Conservation (phyloP, 2,329 filamentous ascomycete species). For the Macroventuria anomochaeta region DNA sequence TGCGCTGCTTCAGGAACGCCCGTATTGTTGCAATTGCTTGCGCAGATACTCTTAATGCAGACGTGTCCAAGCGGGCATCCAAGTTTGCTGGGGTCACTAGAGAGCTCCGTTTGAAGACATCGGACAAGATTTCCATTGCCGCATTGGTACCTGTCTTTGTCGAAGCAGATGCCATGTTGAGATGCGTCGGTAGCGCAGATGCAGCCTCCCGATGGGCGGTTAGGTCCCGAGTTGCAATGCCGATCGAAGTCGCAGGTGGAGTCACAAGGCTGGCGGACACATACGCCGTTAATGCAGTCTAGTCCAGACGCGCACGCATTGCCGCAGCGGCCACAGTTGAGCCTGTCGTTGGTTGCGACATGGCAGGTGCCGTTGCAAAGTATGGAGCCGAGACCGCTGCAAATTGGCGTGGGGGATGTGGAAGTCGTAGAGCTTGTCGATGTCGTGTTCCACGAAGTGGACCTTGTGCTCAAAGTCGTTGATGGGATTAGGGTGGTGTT, state of each 20-base stretch:
- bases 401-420: slow-evolving; percentile 7
- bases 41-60: slow-evolving; percentile 28
- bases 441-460: neutral
- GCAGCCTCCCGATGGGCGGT: slow-evolving; percentile 27
- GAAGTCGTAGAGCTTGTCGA: neutral
- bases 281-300: slow-evolving; percentile 45
- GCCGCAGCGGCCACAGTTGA: slow-evolving; percentile 39
- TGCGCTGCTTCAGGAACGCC: slow-evolving; percentile 2
- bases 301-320: slow-evolving; percentile 31
- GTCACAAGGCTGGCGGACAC: slow-evolving; percentile 38
- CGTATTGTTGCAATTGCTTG: slow-evolving; percentile 19
- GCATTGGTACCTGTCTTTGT: slow-evolving; percentile 27
- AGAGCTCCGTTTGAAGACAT: slow-evolving; percentile 2
- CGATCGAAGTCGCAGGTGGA: slow-evolving; percentile 34
- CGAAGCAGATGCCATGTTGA: slow-evolving; percentile 40
- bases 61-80: slow-evolving; percentile 26
- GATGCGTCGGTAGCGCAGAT: slow-evolving; percentile 35
- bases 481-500: neutral
- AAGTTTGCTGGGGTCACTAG: neutral
- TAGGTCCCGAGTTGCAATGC: slow-evolving; percentile 30
- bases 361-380: slow-evolving; percentile 30
- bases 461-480: neutral
- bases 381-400: slow-evolving; percentile 9
- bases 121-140: slow-evolving; percentile 1
- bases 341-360: slow-evolving; percentile 26